Percentiles rank a stretch among this genome's conserved stretches.
Conservation (phyloP, 1,284 basidiomycete genomes). For the Crepidotus sp. region DNA sequence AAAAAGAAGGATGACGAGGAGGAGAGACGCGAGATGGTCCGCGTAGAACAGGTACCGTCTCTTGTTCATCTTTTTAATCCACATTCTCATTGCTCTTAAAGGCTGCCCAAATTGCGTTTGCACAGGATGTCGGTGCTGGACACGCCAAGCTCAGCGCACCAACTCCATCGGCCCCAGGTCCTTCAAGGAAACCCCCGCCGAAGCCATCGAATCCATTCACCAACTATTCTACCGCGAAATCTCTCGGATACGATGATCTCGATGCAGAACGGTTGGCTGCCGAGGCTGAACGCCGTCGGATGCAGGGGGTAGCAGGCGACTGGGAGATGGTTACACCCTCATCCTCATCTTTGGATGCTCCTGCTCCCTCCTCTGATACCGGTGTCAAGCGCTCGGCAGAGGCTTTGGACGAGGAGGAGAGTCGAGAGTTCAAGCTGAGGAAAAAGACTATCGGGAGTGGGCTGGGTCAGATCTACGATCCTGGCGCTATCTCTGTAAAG, state of each 20-base stretch:
- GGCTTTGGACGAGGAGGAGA: slow-evolving; percentile 44
- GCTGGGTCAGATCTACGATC: slow-evolving; percentile 66
- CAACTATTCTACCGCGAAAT: slow-evolving; percentile 82
- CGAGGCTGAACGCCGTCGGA: slow-evolving; percentile 49
- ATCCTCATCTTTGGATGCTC: slow-evolving; percentile 22
- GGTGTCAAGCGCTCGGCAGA: slow-evolving; percentile 35
- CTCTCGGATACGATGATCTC: slow-evolving; percentile 71
- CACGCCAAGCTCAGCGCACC: slow-evolving; percentile 39
- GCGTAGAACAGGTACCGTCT: slow-evolving; percentile 68
- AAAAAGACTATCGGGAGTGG: slow-evolving; percentile 49
- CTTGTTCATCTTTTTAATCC: background rate
- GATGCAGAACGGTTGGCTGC: slow-evolving; percentile 53
- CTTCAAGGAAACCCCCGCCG: slow-evolving; percentile 29
- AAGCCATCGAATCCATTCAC: slow-evolving; percentile 66
- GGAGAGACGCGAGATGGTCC: slow-evolving; percentile 78
- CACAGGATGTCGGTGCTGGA: slow-evolving; percentile 64
- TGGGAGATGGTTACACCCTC: slow-evolving; percentile 70
- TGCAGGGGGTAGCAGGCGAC: slow-evolving; percentile 69
- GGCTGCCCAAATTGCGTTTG: slow-evolving; percentile 70
- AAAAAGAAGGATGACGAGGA: slow-evolving; percentile 80
- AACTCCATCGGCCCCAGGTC: slow-evolving; percentile 30
- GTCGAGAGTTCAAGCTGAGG: slow-evolving; percentile 54
- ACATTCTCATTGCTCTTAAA: slow-evolving; percentile 21
- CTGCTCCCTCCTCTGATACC: slow-evolving; percentile 16
- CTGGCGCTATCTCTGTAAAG: slow-evolving; percentile 54